Evolutionary conservation across 306 rosid genomes (phyloP).

Genomic region (Castanopsis chinensis): DNA sequence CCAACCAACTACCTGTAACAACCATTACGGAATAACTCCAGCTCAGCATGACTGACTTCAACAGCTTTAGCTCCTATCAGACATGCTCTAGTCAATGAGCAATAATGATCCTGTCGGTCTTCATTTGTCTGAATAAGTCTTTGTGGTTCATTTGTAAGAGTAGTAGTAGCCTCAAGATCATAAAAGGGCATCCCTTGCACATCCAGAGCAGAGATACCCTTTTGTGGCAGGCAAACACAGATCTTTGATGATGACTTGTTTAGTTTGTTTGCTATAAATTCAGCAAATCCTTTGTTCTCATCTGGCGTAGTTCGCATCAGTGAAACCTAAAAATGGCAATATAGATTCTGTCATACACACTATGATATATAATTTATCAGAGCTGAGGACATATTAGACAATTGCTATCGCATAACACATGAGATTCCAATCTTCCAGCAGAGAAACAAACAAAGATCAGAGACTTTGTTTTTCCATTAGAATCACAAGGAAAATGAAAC

Average conservation of each 20-base stretch:
- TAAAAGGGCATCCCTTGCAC: conserved; percentile 71
- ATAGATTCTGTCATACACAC: conserved; percentile 10
- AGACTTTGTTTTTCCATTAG: conserved; percentile 6
- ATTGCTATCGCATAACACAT: neutral
- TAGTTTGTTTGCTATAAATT: conserved; percentile 75
- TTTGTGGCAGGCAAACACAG: conserved; percentile 77
- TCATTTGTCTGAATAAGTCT: conserved; percentile 55
- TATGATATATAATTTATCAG: conserved; percentile 6
- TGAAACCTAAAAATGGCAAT: conserved; percentile 58
- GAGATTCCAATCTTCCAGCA: conserved; percentile 2
- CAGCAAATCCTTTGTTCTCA: conserved; percentile 75
- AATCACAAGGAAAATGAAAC: conserved; percentile 3
- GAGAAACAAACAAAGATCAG: conserved; percentile 18
- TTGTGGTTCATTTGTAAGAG: conserved; percentile 63
- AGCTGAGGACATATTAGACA: conserved; percentile 1
- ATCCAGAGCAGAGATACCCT: conserved; percentile 90
- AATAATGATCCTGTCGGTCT: conserved; percentile 47
- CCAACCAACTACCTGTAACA: no score
- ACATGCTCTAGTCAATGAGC: neutral
- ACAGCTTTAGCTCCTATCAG: no score
- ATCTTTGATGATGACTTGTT: conserved; percentile 63
- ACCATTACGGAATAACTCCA: no score
- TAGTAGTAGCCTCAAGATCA: conserved; percentile 68
- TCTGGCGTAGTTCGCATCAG: conserved; percentile 77
- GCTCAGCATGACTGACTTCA: no score